phyloP scores from a whole-genome alignment of 2,329 filamentous ascomycete species.

The Diaporthe aspalathi region DNA sequence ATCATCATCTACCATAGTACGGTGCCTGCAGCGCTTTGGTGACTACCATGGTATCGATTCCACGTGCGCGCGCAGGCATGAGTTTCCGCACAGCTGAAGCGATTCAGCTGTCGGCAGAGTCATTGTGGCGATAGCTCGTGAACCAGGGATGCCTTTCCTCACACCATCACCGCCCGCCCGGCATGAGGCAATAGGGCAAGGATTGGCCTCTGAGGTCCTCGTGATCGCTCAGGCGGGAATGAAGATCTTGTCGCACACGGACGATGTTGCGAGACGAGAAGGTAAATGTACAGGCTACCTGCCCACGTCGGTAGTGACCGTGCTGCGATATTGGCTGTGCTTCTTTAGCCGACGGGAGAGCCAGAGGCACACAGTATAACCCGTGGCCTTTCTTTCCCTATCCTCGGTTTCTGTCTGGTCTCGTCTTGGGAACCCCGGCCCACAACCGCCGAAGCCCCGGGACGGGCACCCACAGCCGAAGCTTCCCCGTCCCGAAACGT shows the following conservation, averaged over 20 bases:
- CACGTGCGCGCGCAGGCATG: not conserved
- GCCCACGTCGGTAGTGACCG: no score
- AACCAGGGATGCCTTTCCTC: constrained; percentile 21
- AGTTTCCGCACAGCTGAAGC: not conserved
- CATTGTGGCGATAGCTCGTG: constrained; percentile 23
- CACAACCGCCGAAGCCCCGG: constrained; percentile 18
- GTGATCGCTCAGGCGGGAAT: constrained; percentile 16
- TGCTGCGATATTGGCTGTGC: constrained; percentile 1
- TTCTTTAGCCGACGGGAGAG: constrained; percentile 23
- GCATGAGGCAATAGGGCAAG: constrained; percentile 22
- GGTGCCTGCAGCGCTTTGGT: constrained; percentile 14
- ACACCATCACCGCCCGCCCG: not conserved
- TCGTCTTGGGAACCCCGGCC: constrained; percentile 17
- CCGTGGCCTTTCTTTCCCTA: no score
- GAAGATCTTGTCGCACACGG: constrained; percentile 11
- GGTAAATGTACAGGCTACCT: constrained; percentile 11
- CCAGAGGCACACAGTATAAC: not conserved
- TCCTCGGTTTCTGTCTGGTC: not conserved
- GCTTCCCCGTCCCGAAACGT: constrained; percentile 22
- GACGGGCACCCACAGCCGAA: constrained; percentile 23
- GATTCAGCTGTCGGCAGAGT: constrained; percentile 20
- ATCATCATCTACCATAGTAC: no score
- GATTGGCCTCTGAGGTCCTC: constrained; percentile 10
- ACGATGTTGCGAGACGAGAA: constrained; percentile 12
- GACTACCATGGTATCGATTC: not conserved